A percentile compares a stretch with the other conserved stretches of the same genome.
Conservation (phyloP, 768 basidiomycete species). For the Rhizopogon vesiculosus region DNA sequence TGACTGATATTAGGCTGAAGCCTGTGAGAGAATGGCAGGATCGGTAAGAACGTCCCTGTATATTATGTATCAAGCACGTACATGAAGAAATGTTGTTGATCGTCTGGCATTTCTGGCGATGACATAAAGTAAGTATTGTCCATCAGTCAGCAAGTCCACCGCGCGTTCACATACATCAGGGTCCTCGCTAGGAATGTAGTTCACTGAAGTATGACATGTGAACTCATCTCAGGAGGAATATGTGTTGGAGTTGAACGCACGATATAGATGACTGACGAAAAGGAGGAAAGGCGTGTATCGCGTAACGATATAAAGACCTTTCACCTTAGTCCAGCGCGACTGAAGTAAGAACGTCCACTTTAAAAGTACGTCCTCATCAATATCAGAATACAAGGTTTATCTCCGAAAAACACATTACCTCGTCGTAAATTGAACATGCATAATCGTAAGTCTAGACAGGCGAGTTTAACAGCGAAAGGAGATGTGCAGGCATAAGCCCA, state of each 20-base stretch:
- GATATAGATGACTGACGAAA: neutral
- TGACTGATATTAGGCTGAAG: neutral
- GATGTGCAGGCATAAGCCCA: neutral
- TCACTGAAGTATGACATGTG: neutral
- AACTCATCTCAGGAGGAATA: neutral
- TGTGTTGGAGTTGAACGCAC: neutral
- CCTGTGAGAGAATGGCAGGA: neutral
- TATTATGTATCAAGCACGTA: neutral
- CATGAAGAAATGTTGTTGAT: neutral
- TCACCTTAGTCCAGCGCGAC: neutral
- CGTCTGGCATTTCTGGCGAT: neutral
- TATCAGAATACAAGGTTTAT: neutral
- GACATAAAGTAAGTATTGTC: neutral
- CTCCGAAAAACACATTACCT: neutral
- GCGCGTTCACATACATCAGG: neutral
- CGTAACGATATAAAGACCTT: neutral
- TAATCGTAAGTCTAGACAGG: neutral
- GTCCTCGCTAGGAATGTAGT: neutral
- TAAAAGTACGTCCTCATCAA: neutral
- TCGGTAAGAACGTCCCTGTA: neutral
- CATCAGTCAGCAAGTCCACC: neutral
- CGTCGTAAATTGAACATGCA: neutral
- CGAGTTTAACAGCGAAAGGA: neutral
- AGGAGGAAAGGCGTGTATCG: neutral
- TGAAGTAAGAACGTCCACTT: neutral